Percentiles rank a stretch among this genome's conserved stretches.
These are phyloP conservation scores for Globisporangium rhizosaccharum DNA, from an alignment of 352 stramenopile genomes.

Conservation along the genomic window DNA sequence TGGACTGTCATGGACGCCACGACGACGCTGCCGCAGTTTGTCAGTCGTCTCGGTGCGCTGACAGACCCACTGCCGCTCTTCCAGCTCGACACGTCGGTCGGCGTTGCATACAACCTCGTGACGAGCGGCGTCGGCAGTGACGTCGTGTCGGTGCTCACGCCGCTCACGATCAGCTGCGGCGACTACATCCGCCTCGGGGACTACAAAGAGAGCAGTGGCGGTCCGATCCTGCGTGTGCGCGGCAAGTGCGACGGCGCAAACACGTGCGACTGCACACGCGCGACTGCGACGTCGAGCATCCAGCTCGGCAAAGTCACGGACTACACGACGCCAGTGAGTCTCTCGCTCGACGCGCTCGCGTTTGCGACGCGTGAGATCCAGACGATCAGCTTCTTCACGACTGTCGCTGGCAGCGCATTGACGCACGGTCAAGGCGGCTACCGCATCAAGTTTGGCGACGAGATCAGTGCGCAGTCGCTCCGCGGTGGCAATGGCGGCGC, in stretches of 20 bases:
- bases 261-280: conserved; percentile 34
- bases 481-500: conserved; percentile 58
- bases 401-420: conserved; percentile 19
- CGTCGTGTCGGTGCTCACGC: conserved; percentile 24
- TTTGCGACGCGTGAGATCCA: conserved; percentile 64
- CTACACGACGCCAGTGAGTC: conserved; percentile 29
- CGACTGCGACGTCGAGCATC: conserved; percentile 21
- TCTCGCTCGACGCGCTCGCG: conserved; percentile 33
- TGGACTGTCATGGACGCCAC: conserved; percentile 38
- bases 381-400: conserved; percentile 43
- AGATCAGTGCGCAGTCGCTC: conserved; percentile 81
- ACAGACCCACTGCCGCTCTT: conserved; percentile 50
- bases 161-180: conserved; percentile 46
- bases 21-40: conserved; percentile 19
- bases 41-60: conserved; percentile 21
- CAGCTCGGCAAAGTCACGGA: conserved; percentile 45
- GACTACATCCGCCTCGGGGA: conserved; percentile 67
- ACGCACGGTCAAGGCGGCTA: conserved; percentile 73
- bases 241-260: conserved; percentile 44
- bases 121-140: conserved; percentile 20
- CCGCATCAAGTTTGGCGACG: conserved; percentile 86
- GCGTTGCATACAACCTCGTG: conserved; percentile 34
- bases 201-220: conserved; percentile 8
- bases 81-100: conserved; percentile 46
- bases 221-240: conserved; percentile 53